A percentile compares a stretch with the other conserved stretches of the same genome.
These are phyloP conservation scores for Ascochyta koolunga DNA, from an alignment of 2,329 filamentous ascomycete species.

Conservation along the genomic window DNA sequence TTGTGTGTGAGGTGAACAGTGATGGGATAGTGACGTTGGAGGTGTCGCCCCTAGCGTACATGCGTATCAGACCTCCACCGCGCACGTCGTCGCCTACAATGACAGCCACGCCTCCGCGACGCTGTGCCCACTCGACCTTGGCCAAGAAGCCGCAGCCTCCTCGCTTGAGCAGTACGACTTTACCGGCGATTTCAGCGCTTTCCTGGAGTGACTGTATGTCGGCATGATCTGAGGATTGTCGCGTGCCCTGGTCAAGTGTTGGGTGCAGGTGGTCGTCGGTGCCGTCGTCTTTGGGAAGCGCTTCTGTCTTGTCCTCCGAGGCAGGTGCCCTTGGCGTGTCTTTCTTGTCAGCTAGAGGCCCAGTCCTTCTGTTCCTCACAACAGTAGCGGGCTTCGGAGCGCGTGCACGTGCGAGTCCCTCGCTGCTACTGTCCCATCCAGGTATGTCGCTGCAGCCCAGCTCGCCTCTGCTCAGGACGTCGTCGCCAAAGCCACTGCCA, in stretches of 20 bases:
- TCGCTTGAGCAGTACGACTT: constrained; percentile 87
- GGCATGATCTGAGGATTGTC: constrained; percentile 62
- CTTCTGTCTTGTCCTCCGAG: neutral
- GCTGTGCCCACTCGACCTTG: constrained; percentile 96
- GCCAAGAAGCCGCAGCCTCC: constrained; percentile 96
- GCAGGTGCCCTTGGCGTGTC: constrained; percentile 11
- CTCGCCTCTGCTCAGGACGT: constrained; percentile 72
- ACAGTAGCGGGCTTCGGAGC: constrained; percentile 10
- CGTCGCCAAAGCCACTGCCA: constrained; percentile 87
- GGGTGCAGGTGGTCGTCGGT: constrained; percentile 82
- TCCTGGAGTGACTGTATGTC: constrained; percentile 93
- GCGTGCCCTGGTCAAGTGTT: constrained; percentile 43
- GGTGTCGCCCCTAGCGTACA: constrained; percentile 97
- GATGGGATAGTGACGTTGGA: constrained; percentile 94
- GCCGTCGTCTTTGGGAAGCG: constrained; percentile 64
- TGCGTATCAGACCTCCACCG: constrained; percentile 88
- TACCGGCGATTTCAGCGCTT: constrained; percentile 88
- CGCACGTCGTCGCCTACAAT: constrained; percentile 94
- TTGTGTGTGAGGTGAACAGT: constrained; percentile 92
- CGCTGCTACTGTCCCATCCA: constrained; percentile 72
- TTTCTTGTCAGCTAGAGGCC: constrained; percentile 14
- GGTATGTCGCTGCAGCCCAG: constrained; percentile 94
- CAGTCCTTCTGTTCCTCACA: constrained; percentile 13
- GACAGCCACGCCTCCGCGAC: constrained; percentile 83
- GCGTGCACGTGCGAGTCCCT: constrained; percentile 11